These are phyloP conservation scores for Sutorius australiensis DNA, from an alignment of 768 basidiomycete genomes.

Conservation along the genomic window DNA sequence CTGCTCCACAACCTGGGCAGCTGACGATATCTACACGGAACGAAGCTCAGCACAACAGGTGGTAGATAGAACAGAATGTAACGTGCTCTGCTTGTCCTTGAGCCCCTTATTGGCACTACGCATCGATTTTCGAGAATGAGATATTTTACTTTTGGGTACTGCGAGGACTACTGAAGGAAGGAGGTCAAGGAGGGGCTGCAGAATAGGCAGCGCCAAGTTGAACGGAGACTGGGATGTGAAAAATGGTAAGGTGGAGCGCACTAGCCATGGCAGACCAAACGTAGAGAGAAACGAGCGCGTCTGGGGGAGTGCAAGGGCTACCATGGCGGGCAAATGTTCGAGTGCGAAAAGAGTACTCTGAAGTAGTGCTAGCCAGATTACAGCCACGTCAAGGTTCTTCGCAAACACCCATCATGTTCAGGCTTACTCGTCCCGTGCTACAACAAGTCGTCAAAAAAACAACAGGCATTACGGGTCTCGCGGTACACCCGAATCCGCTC, in stretches of 20 bases:
- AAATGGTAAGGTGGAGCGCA: conserved; percentile 16
- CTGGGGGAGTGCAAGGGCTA: conserved; percentile 36
- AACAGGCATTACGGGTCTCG: conserved; percentile 85
- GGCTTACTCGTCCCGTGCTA: conserved; percentile 68
- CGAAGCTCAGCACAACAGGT: conserved; percentile 2
- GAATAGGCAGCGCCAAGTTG: conserved; percentile 36
- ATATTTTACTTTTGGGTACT: conserved; percentile 91
- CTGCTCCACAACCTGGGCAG: conserved; percentile 84
- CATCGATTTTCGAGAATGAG: conserved; percentile 95
- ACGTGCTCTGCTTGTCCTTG: conserved; percentile 85
- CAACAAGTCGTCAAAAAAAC: conserved; percentile 63
- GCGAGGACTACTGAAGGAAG: conserved; percentile 87
- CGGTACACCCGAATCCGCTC: conserved; percentile 81
- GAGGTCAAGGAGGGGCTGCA: conserved; percentile 60
- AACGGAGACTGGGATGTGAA: conserved; percentile 28
- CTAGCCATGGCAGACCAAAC: conserved; percentile 26
- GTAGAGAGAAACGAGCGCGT: conserved; percentile 26
- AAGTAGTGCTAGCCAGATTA: not conserved
- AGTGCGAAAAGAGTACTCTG: not conserved
- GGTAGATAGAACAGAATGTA: not conserved
- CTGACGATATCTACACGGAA: conserved; percentile 69
- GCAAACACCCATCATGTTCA: conserved; percentile 55
- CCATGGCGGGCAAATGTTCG: conserved; percentile 32
- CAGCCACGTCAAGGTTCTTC: conserved; percentile 14
- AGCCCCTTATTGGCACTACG: conserved; percentile 90